Percentiles rank a stretch among this genome's conserved stretches.
Conservation (phyloP, 768 basidiomycete genomes). For the Mycena metata region DNA sequence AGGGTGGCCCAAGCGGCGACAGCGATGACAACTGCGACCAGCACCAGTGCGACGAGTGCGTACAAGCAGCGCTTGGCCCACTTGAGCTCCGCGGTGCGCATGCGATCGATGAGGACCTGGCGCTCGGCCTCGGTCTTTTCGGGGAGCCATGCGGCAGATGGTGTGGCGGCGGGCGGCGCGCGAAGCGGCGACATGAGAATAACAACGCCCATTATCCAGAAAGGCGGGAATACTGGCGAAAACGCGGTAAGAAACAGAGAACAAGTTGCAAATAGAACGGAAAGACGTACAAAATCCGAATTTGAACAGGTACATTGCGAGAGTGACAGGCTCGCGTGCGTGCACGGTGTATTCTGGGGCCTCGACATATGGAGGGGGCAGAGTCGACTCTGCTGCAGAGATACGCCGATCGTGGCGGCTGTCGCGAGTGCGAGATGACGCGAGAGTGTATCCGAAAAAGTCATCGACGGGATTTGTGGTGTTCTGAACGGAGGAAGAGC, state of each 20-base stretch:
- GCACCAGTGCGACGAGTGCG: conserved; percentile 63
- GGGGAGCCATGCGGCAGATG: conserved; percentile 62
- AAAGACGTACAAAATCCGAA: conserved; percentile 70
- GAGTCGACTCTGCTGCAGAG: conserved; percentile 42
- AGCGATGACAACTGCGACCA: conserved; percentile 52
- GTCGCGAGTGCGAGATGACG: conserved; percentile 51
- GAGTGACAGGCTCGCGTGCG: conserved; percentile 63
- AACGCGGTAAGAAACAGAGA: conserved; percentile 17
- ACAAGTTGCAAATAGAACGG: not conserved
- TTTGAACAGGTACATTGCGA: conserved; percentile 72
- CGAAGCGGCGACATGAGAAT: conserved; percentile 69
- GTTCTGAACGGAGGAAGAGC: conserved; percentile 13
- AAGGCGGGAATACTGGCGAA: conserved; percentile 67
- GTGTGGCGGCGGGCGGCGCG: conserved; percentile 50
- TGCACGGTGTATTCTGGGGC: conserved; percentile 52
- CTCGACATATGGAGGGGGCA: conserved; percentile 60
- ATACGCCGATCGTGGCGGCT: conserved; percentile 58
- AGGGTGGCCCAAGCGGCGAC: conserved; percentile 51
- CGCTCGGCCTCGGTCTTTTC: conserved; percentile 69
- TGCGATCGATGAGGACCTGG: conserved; percentile 57
- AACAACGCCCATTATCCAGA: conserved; percentile 71
- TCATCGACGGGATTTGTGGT: conserved; percentile 47
- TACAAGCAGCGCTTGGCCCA: conserved; percentile 70
- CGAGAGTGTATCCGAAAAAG: conserved; percentile 55
- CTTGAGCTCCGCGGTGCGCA: conserved; percentile 64